A percentile compares a stretch with the other conserved stretches of the same genome.
Evolutionary conservation across 2,329 filamentous ascomycete genomes (phyloP).

Genomic region (Aspergillaceae sp.): DNA sequence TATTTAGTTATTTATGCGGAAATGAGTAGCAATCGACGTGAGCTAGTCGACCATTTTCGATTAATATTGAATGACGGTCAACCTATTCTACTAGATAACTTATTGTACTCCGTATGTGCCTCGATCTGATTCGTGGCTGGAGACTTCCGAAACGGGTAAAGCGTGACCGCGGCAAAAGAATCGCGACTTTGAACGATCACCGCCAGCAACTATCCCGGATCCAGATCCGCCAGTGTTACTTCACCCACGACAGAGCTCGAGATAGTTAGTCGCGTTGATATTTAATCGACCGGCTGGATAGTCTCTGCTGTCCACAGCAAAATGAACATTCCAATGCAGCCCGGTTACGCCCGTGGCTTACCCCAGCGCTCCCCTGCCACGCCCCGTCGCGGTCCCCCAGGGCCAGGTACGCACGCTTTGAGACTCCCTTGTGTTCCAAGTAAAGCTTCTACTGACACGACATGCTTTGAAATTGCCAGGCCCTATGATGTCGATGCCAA

Average conservation of each 20-base stretch:
- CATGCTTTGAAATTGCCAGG: no score
- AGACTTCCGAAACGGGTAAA: slow-evolving; percentile 25
- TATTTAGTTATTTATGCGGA: slow-evolving; percentile 3
- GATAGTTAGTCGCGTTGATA: neutral
- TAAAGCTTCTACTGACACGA: neutral
- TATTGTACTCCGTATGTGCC: neutral
- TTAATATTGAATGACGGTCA: no score
- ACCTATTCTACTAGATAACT: no score
- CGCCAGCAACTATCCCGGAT: slow-evolving; percentile 3
- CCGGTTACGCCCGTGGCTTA: slow-evolving; percentile 35
- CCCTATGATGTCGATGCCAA: slow-evolving; percentile 25
- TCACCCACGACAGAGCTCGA: neutral
- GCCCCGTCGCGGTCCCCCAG: slow-evolving; percentile 31
- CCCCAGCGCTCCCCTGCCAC: slow-evolving; percentile 36
- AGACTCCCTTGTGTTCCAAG: no score
- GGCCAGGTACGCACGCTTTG: slow-evolving; percentile 26
- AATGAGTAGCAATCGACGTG: slow-evolving; percentile 21
- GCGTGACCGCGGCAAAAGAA: slow-evolving; percentile 27
- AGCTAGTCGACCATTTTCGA: neutral
- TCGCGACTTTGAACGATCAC: slow-evolving; percentile 22
- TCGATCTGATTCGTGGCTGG: neutral
- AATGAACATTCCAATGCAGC: slow-evolving; percentile 36
- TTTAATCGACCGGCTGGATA: neutral
- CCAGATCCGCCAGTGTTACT: slow-evolving; percentile 1
- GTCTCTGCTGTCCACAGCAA: neutral